Percentiles rank a stretch among this genome's conserved stretches.
Evolutionary conservation across 306 rosid species (phyloP).

Genomic region (Inga laurina): DNA sequence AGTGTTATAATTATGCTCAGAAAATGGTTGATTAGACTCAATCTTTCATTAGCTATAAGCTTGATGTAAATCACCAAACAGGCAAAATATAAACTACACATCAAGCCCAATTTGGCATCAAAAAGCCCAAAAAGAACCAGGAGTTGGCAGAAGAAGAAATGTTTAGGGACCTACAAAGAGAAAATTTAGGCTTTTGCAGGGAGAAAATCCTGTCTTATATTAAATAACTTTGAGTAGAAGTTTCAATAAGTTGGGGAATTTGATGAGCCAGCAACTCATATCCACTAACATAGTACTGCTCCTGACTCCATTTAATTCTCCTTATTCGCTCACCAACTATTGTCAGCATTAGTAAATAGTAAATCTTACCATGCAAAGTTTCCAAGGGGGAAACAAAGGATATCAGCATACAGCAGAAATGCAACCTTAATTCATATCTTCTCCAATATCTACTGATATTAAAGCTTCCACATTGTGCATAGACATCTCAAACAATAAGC

Average conservation of each 20-base stretch:
- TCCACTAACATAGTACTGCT: neutral
- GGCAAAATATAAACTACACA: conserved; percentile 6
- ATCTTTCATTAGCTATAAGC: conserved; percentile 16
- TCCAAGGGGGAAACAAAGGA: neutral
- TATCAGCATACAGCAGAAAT: conserved; percentile 7
- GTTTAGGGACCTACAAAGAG: neutral
- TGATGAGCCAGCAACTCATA: neutral
- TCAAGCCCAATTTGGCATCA: conserved; percentile 6
- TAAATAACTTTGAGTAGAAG: neutral
- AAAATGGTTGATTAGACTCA: conserved; percentile 14
- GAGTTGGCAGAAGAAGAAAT: conserved; percentile 13
- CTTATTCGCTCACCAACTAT: neutral
- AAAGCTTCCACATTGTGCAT: neutral
- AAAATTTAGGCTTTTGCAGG: conserved; percentile 1
- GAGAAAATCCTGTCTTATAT: neutral
- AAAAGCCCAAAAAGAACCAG: conserved; percentile 26
- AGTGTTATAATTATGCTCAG: conserved; percentile 27
- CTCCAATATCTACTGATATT: conserved; percentile 14
- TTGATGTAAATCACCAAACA: neutral
- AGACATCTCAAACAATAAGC: conserved; percentile 11
- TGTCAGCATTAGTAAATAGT: neutral
- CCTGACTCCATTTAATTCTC: neutral
- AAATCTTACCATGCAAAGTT: neutral
- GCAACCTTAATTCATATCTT: neutral
- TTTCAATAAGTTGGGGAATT: conserved; percentile 10